Percentiles rank a stretch among this genome's conserved stretches.
phyloP scores from a whole-genome alignment of 1,139 yeast genomes.

The Pneumocystis sp. region DNA sequence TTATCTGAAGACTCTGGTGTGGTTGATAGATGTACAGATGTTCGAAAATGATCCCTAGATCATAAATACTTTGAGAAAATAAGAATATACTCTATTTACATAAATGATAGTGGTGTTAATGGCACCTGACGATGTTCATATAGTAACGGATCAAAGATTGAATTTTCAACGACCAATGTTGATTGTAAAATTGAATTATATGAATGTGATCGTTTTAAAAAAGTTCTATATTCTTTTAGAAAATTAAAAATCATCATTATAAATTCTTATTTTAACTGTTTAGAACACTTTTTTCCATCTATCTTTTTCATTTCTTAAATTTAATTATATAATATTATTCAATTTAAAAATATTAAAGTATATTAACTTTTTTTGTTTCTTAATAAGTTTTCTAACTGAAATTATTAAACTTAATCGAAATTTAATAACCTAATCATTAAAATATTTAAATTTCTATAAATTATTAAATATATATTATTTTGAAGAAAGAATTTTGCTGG shows the following conservation, averaged over 20 bases:
- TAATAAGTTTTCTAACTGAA: no score
- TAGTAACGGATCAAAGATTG: not conserved
- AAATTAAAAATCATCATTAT: not conserved
- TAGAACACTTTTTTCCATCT: not conserved
- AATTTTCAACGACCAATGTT: not conserved
- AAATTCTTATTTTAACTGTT: not conserved
- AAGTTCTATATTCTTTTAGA: not conserved
- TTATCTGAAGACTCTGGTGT: not conserved
- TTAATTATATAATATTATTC: not conserved
- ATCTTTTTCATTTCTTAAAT: not conserved
- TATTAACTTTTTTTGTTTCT: no score
- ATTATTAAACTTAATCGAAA: no score
- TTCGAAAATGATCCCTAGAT: not conserved
- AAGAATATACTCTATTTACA: not conserved
- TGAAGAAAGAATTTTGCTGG: not conserved
- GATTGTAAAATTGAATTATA: not conserved
- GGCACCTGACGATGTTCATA: not conserved
- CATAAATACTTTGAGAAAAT: not conserved
- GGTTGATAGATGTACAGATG: not conserved
- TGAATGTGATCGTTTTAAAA: not conserved
- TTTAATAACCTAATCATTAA: no score
- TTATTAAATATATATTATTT: not conserved
- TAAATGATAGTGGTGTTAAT: not conserved
- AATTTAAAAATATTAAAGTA: not conserved
- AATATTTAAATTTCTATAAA: not conserved